Conservation (phyloP, 768 basidiomycete genomes). For the Royoungia palumana region DNA sequence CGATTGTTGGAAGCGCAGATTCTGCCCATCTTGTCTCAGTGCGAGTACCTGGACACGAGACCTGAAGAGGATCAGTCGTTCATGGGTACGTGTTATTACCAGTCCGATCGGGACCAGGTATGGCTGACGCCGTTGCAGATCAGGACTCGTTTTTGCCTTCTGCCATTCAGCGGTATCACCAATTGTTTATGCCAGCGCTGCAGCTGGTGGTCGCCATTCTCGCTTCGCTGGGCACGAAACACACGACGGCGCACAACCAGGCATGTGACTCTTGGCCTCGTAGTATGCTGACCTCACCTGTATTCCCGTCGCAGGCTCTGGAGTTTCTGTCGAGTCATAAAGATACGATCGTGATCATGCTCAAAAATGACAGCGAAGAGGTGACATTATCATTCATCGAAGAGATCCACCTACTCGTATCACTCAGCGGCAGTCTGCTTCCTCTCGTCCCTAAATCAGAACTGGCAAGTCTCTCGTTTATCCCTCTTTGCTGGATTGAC, state of each 20-base stretch:
- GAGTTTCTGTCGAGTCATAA: slow-evolving; percentile 82
- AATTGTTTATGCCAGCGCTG: slow-evolving; percentile 81
- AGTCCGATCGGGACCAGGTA: background rate
- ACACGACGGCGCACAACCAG: slow-evolving; percentile 66
- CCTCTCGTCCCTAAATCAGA: slow-evolving; percentile 74
- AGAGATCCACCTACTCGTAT: slow-evolving; percentile 76
- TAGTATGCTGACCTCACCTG: background rate
- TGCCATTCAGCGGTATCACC: slow-evolving; percentile 86
- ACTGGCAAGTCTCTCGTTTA: slow-evolving; percentile 49
- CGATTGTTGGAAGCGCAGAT: slow-evolving; percentile 75
- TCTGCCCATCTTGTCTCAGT: slow-evolving; percentile 70
- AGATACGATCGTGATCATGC: slow-evolving; percentile 76
- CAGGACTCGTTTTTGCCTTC: slow-evolving; percentile 85
- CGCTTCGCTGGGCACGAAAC: slow-evolving; percentile 69
- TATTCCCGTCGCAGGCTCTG: slow-evolving; percentile 48
- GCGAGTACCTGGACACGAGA: slow-evolving; percentile 82
- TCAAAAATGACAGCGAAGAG: slow-evolving; percentile 69
- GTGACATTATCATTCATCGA: slow-evolving; percentile 66
- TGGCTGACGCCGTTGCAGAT: slow-evolving; percentile 42
- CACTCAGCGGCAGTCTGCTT: slow-evolving; percentile 64
- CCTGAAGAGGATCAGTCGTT: slow-evolving; percentile 82
- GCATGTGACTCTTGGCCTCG: slow-evolving; percentile 34
- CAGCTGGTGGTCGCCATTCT: slow-evolving; percentile 78
- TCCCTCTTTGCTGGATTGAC: background rate
- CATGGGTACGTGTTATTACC: slow-evolving; percentile 54